These are phyloP conservation scores for Solanum bulbocastanum DNA, from an alignment of 257 asterid species.

Conservation along the genomic window DNA sequence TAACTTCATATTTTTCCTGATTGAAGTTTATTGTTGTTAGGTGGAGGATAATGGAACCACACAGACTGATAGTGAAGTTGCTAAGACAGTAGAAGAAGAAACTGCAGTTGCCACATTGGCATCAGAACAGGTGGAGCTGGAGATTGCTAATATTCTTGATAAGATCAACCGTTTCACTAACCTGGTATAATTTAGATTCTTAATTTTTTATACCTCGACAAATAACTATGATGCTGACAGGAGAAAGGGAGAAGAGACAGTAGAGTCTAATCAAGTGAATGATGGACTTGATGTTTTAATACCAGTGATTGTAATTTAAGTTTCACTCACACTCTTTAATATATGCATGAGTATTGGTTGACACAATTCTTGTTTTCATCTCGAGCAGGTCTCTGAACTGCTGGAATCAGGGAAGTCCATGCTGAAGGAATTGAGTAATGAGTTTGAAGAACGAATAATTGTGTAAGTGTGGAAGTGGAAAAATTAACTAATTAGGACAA, in stretches of 20 bases:
- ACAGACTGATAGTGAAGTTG: constrained; percentile 23
- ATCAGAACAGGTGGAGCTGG: constrained; percentile 61
- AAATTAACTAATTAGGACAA: not conserved
- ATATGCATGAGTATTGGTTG: not conserved
- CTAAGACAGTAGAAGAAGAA: constrained; percentile 44
- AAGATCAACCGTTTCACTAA: constrained; percentile 66
- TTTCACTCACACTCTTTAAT: not conserved
- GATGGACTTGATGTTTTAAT: not conserved
- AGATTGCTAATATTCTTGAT: constrained; percentile 68
- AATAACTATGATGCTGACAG: not conserved
- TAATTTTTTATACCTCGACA: not conserved
- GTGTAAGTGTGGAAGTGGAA: constrained; percentile 37
- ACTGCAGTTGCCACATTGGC: constrained; percentile 24
- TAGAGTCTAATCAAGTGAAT: not conserved
- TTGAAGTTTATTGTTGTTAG: constrained; percentile 8
- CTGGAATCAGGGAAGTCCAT: constrained; percentile 83
- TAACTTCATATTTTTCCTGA: constrained; percentile 1
- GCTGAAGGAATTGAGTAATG: constrained; percentile 70
- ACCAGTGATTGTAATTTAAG: not conserved
- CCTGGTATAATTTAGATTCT: constrained; percentile 35
- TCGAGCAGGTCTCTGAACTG: constrained; percentile 66
- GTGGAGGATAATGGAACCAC: constrained; percentile 21
- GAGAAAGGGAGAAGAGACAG: not conserved
- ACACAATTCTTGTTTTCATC: constrained; percentile 10
- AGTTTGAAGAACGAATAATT: constrained; percentile 71